Percentiles rank a stretch among this genome's conserved stretches.
phyloP scores from a whole-genome alignment of 345 rosid genomes.

The Lumnitzera racemosa region DNA sequence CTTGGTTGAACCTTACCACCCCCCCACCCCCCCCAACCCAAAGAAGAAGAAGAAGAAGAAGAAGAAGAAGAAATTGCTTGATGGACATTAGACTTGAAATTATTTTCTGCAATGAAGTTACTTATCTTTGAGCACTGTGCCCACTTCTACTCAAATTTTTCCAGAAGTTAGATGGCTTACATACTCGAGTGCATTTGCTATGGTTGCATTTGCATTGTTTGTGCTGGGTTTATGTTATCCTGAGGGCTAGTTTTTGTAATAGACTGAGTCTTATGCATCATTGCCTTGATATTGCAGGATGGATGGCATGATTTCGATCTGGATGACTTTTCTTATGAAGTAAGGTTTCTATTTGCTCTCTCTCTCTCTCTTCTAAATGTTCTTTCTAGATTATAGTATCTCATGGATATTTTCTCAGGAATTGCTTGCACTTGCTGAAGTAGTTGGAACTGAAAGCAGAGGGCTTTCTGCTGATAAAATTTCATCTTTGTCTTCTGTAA shows the following conservation, averaged over 20 bases:
- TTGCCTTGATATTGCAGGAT: conserved; percentile 39
- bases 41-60: too few species aligned
- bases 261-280: not conserved
- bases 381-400: not conserved
- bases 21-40: too few species aligned
- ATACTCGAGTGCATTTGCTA: too few species aligned
- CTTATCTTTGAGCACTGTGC: too few species aligned
- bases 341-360: conserved; percentile 14
- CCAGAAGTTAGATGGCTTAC: too few species aligned
- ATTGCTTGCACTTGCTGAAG: conserved; percentile 84
- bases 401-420: conserved; percentile 40
- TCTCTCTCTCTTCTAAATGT: conserved; percentile 4
- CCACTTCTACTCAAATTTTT: too few species aligned
- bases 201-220: too few species aligned
- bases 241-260: not conserved
- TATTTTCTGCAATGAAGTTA: too few species aligned
- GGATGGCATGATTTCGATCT: conserved; percentile 93
- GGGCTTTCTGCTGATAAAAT: conserved; percentile 79
- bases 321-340: conserved; percentile 92
- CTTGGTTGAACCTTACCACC: too few species aligned
- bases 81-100: too few species aligned
- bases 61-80: too few species aligned
- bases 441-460: conserved; percentile 85
- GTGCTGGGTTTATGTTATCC: not conserved
- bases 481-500: conserved; percentile 71